A percentile compares a stretch with the other conserved stretches of the same genome.
Conservation (phyloP, 495 filamentous ascomycete genomes). For the Cetradonia linearis region DNA sequence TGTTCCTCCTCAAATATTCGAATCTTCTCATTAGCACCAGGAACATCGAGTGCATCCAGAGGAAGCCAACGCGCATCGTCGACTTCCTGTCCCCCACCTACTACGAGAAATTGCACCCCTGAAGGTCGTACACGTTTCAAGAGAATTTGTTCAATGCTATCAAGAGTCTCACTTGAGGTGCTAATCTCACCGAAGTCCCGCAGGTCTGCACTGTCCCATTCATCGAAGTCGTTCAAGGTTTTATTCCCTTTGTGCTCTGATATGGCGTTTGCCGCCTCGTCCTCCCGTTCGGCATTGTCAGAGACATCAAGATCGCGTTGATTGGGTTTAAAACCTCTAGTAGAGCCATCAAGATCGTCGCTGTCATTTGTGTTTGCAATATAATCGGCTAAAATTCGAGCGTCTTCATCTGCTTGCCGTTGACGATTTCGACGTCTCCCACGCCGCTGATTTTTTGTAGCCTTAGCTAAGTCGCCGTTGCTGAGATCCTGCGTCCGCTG, state of each 20-base stretch:
- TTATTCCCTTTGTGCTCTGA: neutral
- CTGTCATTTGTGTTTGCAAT: conserved; percentile 53
- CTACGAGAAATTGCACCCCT: conserved; percentile 44
- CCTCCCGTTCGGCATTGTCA: conserved; percentile 18
- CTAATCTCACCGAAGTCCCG: conserved; percentile 38
- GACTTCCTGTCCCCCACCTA: conserved; percentile 32
- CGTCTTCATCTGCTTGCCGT: conserved; percentile 32
- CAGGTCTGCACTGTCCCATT: conserved; percentile 35
- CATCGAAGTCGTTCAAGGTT: neutral
- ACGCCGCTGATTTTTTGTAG: neutral
- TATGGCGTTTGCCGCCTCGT: conserved; percentile 4
- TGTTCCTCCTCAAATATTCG: conserved; percentile 33
- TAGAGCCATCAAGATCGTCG: conserved; percentile 6
- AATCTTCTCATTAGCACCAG: conserved; percentile 28
- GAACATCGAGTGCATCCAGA: conserved; percentile 24
- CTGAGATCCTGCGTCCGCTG: neutral
- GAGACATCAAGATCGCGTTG: conserved; percentile 17
- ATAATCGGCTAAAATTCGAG: conserved; percentile 60
- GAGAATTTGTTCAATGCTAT: conserved; percentile 32
- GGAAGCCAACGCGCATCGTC: conserved; percentile 45
- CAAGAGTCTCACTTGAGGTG: conserved; percentile 34
- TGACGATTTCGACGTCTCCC: conserved; percentile 13
- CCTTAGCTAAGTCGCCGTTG: neutral
- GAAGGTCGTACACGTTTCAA: conserved; percentile 33
- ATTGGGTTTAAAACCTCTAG: neutral